Percentiles rank a stretch among this genome's conserved stretches.
Conservation (phyloP, 192 early-diverging fungal genomes). For the Coemansia sp. region DNA sequence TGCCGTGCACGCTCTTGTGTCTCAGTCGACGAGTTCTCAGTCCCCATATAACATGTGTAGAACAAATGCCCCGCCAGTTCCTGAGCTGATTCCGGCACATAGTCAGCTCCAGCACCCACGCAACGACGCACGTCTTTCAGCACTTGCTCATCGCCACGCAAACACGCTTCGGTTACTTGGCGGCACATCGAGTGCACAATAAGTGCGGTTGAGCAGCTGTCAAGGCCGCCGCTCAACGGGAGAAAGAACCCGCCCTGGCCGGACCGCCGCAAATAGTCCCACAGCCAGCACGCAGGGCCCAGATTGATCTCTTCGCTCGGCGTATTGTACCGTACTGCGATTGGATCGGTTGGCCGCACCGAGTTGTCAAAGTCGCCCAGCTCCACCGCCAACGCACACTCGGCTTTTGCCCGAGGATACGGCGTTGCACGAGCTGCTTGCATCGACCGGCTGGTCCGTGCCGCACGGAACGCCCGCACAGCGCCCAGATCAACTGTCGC, state of each 20-base stretch:
- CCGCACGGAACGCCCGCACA: constrained; percentile 77
- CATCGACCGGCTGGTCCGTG: constrained; percentile 69
- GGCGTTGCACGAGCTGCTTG: constrained; percentile 68
- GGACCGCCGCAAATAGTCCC: constrained; percentile 97
- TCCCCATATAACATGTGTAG: constrained; percentile 97
- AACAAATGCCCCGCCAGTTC: constrained; percentile 87
- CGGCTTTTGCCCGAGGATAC: constrained; percentile 70
- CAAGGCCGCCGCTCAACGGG: constrained; percentile 96
- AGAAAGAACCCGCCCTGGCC: constrained; percentile 89
- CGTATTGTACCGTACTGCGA: constrained; percentile 59
- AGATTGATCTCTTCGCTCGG: constrained; percentile 90
- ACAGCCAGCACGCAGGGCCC: constrained; percentile 99
- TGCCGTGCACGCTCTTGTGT: constrained; percentile 78
- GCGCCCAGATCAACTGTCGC: constrained; percentile 91
- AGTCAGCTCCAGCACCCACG: constrained; percentile 57
- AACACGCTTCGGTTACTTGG: constrained; percentile 12
- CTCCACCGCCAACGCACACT: constrained; percentile 51
- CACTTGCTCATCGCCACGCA: constrained; percentile 62
- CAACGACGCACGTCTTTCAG: constrained; percentile 71
- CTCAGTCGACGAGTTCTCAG: constrained; percentile 83
- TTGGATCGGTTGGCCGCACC: constrained; percentile 49
- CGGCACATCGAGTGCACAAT: constrained; percentile 63
- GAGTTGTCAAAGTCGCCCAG: constrained; percentile 36
- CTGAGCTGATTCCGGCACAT: constrained; percentile 72
- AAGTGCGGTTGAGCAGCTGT: constrained; percentile 86